Conservation (phyloP, 2,329 filamentous ascomycete genomes). For the Fonsecaea nubica region DNA sequence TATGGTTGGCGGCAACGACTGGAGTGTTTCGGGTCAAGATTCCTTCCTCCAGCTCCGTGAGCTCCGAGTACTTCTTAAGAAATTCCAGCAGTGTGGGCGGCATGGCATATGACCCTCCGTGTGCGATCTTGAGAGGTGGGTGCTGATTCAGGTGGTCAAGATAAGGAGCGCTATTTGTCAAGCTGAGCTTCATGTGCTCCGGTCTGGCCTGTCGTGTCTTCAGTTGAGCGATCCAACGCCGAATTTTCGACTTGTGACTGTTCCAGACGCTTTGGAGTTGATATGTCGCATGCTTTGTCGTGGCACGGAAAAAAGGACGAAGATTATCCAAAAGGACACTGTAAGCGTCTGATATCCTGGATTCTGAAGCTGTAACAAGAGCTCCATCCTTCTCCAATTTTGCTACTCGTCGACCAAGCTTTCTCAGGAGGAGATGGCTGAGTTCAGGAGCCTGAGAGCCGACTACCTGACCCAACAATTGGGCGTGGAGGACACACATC, state of each 20-base stretch:
- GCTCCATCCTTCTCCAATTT: conserved; percentile 60
- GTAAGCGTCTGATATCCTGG: conserved; percentile 17
- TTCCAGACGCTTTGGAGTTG: conserved; percentile 50
- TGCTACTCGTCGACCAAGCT: conserved; percentile 63
- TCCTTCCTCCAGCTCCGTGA: conserved; percentile 9
- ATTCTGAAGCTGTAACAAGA: conserved; percentile 42
- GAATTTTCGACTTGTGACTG: conserved; percentile 48
- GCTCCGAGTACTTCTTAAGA: conserved; percentile 12
- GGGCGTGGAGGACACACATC: conserved; percentile 57
- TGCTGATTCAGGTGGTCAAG: conserved; percentile 36
- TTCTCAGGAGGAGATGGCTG: conserved; percentile 55
- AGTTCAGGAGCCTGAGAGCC: conserved; percentile 46
- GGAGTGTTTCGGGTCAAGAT: conserved; percentile 1
- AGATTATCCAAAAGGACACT: conserved; percentile 7
- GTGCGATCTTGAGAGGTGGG: background rate
- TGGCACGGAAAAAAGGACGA: conserved; percentile 9
- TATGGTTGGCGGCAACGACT: background rate
- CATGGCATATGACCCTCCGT: conserved; percentile 2
- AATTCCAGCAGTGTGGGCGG: conserved; percentile 4
- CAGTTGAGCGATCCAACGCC: conserved; percentile 53
- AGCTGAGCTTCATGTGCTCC: conserved; percentile 43
- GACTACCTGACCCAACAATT: conserved; percentile 54
- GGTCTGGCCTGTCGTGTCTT: conserved; percentile 47
- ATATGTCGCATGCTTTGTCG: conserved; percentile 43
- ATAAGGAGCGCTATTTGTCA: conserved; percentile 52